These are phyloP conservation scores for Theileria parva DNA, from an alignment of 169 alveolate species.

Conservation along the genomic window DNA sequence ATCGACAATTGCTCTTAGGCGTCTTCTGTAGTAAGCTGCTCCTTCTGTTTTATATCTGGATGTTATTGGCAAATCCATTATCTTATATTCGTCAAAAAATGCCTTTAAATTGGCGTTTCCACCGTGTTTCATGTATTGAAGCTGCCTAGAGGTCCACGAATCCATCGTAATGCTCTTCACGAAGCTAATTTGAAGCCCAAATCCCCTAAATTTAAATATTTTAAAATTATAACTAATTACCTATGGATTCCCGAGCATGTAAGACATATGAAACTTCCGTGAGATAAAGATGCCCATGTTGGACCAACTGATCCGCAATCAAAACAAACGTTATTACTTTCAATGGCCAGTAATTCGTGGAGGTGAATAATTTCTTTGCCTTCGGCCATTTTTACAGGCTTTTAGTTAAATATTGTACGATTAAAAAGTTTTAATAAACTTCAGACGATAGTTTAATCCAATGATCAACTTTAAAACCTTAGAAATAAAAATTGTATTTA, in stretches of 20 bases:
- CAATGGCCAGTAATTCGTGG: constrained; percentile 51
- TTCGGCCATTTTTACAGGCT: constrained; percentile 21
- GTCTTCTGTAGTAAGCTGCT: constrained; percentile 75
- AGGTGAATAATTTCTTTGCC: constrained; percentile 49
- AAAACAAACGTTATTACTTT: constrained; percentile 67
- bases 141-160: constrained; percentile 90
- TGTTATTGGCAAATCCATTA: constrained; percentile 68
- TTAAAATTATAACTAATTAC: constrained; percentile 7
- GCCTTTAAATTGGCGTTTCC: constrained; percentile 73
- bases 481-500: not conserved
- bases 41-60: constrained; percentile 76
- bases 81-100: constrained; percentile 72
- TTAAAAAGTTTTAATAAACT: not conserved
- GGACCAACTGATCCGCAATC: constrained; percentile 88
- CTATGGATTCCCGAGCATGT: constrained; percentile 90
- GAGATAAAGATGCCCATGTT: constrained; percentile 94
- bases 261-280: constrained; percentile 91
- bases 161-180: constrained; percentile 93
- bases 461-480: not conserved
- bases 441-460: not conserved
- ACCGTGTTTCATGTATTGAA: constrained; percentile 76
- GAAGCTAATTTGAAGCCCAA: constrained; percentile 91
- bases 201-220: constrained; percentile 56
- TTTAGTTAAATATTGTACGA: not conserved
- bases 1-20: constrained; percentile 57